These are phyloP conservation scores for Saccharum hybrid DNA, from an alignment of 202 grass and related monocot species.

Conservation along the genomic window DNA sequence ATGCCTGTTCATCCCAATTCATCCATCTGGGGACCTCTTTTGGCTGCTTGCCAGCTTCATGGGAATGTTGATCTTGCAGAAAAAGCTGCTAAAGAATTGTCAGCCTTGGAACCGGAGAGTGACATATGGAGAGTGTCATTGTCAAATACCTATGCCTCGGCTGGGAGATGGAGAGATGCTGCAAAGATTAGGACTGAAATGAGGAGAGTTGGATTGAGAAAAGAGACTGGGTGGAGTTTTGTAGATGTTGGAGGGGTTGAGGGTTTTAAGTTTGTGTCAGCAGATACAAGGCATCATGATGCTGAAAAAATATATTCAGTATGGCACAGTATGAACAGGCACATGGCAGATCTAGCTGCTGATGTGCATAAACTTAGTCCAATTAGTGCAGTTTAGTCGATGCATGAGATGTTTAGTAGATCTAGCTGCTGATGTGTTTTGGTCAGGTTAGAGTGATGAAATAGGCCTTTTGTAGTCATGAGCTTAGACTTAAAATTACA, in stretches of 20 bases:
- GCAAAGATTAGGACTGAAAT: slow-evolving; percentile 65
- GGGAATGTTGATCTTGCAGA: slow-evolving; percentile 66
- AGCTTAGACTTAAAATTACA: slow-evolving; percentile 3
- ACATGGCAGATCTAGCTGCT: slow-evolving; percentile 50
- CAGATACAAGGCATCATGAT: slow-evolving; percentile 63
- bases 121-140: slow-evolving; percentile 72
- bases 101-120: slow-evolving; percentile 64
- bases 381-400: slow-evolving; percentile 37
- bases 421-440: neutral
- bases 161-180: slow-evolving; percentile 63
- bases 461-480: neutral
- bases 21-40: slow-evolving; percentile 70
- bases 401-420: slow-evolving; percentile 15
- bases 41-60: slow-evolving; percentile 63
- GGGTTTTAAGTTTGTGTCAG: slow-evolving; percentile 61
- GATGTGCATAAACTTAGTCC: slow-evolving; percentile 47
- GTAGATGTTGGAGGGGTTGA: slow-evolving; percentile 65
- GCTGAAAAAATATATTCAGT: slow-evolving; percentile 64
- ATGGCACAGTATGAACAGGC: slow-evolving; percentile 63
- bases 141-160: slow-evolving; percentile 63
- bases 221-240: slow-evolving; percentile 78
- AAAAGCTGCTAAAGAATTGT: slow-evolving; percentile 59
- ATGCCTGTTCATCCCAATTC: slow-evolving; percentile 67
- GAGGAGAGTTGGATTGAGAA: slow-evolving; percentile 56
- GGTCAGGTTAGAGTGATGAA: slow-evolving; percentile 2